Evolutionary conservation across 768 basidiomycete species (phyloP), one percentile per base, ranked within the genome.

Genomic region (Lentinula sp.): DNA sequence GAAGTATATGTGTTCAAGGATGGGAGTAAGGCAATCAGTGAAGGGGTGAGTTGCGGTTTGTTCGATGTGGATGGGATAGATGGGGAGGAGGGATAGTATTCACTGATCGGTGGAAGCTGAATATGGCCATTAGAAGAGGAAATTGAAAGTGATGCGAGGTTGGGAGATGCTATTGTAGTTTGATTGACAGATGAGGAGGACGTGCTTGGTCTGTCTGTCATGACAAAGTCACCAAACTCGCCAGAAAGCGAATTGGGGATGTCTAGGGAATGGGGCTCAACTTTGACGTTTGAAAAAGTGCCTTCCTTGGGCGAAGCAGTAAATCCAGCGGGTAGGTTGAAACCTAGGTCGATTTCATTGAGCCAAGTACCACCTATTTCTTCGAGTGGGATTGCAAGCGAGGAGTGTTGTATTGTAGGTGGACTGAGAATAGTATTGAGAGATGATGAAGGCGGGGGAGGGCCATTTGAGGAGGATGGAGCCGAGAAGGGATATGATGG

Each of bases 281-380:
- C 36, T 58, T 62, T 62, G 13, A 61, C 57, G 18, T 48, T 59
- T 37, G 45, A 45, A 23, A 13, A 13, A 35, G 41, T 45, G 32
- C 18, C 54, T 15, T 59, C 46, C 42, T 37, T 33, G 46, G 37
- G 2, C 6, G 32, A 13, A 39, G 56, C 28, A 6, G 43, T n/a
- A 71, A 53, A 60, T 16, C 36, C 18, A 13, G 59, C 36, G 28
- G 48, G 49, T 42, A 60, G 28, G 20, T n/a, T 16, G 32, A 60
- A 46, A n/a, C 48, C 65, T 33, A 75, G 69, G 46, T 82, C 79
- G 39, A 85, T 77, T 65, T 85, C 81, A 36, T 78, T 75, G 20
- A 88, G 77, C 85, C 86, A 90, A 45, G 87, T 78, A 53, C 79
- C 71, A 8, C 80, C 73, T 45, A 88, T 76, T 66, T 87, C 86